A percentile compares a stretch with the other conserved stretches of the same genome.
Conservation (phyloP, 352 stramenopile species). For the Phytopythium sindhum region DNA sequence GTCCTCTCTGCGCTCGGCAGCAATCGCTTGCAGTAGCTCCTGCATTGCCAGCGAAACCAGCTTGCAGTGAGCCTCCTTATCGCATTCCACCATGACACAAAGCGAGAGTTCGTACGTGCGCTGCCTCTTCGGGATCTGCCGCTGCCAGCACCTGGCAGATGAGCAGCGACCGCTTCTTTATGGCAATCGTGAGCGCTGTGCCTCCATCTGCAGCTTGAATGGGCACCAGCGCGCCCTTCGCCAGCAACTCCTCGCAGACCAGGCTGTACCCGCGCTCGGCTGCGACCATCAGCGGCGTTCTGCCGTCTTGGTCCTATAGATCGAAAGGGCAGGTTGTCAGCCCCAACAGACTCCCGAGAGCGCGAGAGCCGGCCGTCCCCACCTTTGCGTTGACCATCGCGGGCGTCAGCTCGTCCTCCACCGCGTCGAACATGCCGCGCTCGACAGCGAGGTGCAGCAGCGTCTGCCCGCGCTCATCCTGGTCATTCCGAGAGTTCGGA, state of each 20-base stretch:
- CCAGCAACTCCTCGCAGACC: conserved; percentile 31
- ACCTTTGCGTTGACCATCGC: conserved; percentile 19
- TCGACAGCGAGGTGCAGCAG: conserved; percentile 26
- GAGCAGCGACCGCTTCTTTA: conserved; percentile 15
- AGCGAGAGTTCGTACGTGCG: conserved; percentile 13
- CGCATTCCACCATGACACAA: background rate
- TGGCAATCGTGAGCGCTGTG: conserved; percentile 20
- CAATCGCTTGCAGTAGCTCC: conserved; percentile 26
- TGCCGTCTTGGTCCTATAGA: conserved; percentile 23
- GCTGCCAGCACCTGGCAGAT: conserved; percentile 31
- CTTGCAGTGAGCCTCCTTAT: background rate
- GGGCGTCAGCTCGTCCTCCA: conserved; percentile 20
- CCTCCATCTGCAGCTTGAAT: conserved; percentile 15
- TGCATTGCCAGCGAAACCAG: conserved; percentile 10
- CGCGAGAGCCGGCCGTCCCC: background rate
- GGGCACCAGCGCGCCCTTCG: conserved; percentile 21
- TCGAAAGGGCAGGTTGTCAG: background rate
- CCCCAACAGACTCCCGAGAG: background rate
- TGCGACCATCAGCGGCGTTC: conserved; percentile 30
- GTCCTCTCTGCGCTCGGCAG: conserved; percentile 18
- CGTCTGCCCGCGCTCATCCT: conserved; percentile 24
- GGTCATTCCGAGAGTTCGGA: background rate
- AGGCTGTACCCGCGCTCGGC: conserved; percentile 26
- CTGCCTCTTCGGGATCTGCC: conserved; percentile 21
- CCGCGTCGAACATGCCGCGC: conserved; percentile 22